These are phyloP conservation scores for Thielaviopsis musarum DNA, from an alignment of 2,329 filamentous ascomycete genomes.

Conservation along the genomic window DNA sequence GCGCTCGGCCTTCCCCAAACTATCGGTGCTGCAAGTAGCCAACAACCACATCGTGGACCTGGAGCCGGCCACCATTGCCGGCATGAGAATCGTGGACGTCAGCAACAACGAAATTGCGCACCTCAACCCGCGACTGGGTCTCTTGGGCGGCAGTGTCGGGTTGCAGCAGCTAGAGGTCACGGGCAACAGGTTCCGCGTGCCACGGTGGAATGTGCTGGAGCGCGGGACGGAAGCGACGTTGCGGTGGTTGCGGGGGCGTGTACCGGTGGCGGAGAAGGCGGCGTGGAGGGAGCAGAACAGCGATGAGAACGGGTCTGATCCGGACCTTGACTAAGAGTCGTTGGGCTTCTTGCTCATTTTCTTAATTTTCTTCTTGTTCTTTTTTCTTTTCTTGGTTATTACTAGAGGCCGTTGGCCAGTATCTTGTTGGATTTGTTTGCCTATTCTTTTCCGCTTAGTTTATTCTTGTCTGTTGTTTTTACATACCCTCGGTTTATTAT, in stretches of 20 bases:
- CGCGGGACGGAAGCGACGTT: conserved; percentile 76
- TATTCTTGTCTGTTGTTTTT: no score
- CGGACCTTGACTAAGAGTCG: conserved; percentile 4
- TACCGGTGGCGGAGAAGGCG: conserved; percentile 44
- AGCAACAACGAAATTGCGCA: conserved; percentile 74
- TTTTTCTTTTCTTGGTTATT: neutral
- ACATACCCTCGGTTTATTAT: no score
- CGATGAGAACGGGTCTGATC: conserved; percentile 18
- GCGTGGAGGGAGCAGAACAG: conserved; percentile 34
- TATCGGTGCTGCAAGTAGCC: conserved; percentile 53
- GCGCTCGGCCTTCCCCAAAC: conserved; percentile 48
- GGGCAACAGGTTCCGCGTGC: conserved; percentile 78
- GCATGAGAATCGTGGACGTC: conserved; percentile 60
- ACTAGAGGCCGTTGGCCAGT: neutral
- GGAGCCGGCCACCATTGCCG: conserved; percentile 54
- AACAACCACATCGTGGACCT: conserved; percentile 68
- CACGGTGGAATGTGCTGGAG: conserved; percentile 66
- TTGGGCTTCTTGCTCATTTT: no score
- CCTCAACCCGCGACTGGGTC: conserved; percentile 63
- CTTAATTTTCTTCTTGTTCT: conserved; percentile 4
- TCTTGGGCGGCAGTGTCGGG: conserved; percentile 47
- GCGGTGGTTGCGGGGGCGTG: conserved; percentile 61
- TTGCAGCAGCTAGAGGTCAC: conserved; percentile 56
- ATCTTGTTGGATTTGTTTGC: neutral
- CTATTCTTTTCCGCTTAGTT: no score